Percentiles rank a stretch among this genome's conserved stretches.
phyloP scores from a whole-genome alignment of 768 basidiomycete species.

The Leccinum truebloodii region DNA sequence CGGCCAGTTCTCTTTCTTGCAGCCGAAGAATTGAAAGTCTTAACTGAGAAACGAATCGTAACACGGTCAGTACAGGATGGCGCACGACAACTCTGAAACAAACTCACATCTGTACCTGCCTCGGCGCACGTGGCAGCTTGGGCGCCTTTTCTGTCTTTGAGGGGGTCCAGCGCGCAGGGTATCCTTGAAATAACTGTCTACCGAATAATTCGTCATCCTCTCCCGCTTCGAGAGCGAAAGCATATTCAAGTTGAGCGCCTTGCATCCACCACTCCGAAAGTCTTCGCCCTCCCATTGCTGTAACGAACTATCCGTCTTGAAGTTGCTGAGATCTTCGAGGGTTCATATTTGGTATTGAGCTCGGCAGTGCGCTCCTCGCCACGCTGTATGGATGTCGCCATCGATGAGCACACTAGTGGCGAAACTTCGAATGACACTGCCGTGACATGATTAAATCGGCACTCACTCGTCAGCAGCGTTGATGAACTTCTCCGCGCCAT shows the following conservation, averaged over 20 bases:
- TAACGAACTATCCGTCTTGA: constrained; percentile 89
- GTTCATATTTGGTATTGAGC: constrained; percentile 90
- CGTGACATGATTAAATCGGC: background rate
- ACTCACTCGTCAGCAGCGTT: constrained; percentile 73
- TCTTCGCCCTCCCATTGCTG: constrained; percentile 98
- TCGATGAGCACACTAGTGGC: constrained; percentile 64
- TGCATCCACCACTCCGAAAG: constrained; percentile 77
- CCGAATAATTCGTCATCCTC: constrained; percentile 91
- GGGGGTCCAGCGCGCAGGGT: constrained; percentile 72
- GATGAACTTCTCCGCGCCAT: constrained; percentile 96
- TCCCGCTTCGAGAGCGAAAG: constrained; percentile 91
- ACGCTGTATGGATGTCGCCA: constrained; percentile 85
- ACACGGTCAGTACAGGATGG: background rate
- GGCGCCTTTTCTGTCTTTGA: constrained; percentile 81
- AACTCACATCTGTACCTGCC: constrained; percentile 80
- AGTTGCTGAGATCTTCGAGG: constrained; percentile 93
- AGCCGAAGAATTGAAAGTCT: constrained; percentile 98
- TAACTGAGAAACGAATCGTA: constrained; percentile 49
- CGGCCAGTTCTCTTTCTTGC: constrained; percentile 85
- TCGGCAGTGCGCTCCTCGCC: constrained; percentile 91
- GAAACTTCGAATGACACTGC: constrained; percentile 1
- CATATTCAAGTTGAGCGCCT: constrained; percentile 71
- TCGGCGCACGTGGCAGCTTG: constrained; percentile 83
- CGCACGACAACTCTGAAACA: background rate
- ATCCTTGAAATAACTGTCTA: constrained; percentile 95